Percentiles rank a stretch among this genome's conserved stretches.
Conservation (phyloP, 257 asterid species). For the Thymus quinquecostatus region DNA sequence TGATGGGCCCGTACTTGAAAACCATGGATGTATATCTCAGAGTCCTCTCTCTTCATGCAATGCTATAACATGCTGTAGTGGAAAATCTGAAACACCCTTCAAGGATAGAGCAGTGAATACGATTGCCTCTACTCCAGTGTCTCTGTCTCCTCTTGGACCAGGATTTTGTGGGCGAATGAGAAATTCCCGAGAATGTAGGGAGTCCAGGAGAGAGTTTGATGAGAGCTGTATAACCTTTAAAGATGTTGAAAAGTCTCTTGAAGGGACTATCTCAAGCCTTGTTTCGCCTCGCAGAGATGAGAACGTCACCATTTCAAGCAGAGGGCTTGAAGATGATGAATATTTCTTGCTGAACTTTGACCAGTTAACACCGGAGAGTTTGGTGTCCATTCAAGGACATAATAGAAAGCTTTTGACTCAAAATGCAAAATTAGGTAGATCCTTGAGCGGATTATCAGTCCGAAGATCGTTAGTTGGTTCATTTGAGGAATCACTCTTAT, state of each 20-base stretch:
- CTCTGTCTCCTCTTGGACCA: slow-evolving; percentile 89
- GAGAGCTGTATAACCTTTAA: slow-evolving; percentile 55
- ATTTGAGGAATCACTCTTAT: slow-evolving; percentile 87
- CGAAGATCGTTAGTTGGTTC: slow-evolving; percentile 91
- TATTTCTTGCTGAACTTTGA: slow-evolving; percentile 51
- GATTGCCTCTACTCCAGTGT: slow-evolving; percentile 49
- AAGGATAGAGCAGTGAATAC: slow-evolving; percentile 36
- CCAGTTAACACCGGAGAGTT: slow-evolving; percentile 53
- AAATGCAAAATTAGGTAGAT: slow-evolving; percentile 56
- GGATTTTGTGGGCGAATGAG: slow-evolving; percentile 51
- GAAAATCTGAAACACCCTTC: slow-evolving; percentile 33
- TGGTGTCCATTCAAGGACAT: slow-evolving; percentile 42
- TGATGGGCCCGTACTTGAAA: slow-evolving; percentile 58
- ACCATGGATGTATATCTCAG: slow-evolving; percentile 29
- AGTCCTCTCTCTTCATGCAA: slow-evolving; percentile 37
- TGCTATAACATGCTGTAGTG: slow-evolving; percentile 31
- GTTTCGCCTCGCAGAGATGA: slow-evolving; percentile 45
- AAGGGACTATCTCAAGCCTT: slow-evolving; percentile 51
- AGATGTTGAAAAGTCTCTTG: slow-evolving; percentile 75
- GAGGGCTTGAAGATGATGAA: slow-evolving; percentile 52
- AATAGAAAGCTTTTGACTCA: slow-evolving; percentile 43
- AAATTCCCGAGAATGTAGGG: slow-evolving; percentile 34
- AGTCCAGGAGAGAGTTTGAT: slow-evolving; percentile 45
- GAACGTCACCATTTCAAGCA: slow-evolving; percentile 23
- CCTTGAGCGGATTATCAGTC: slow-evolving; percentile 68